These are phyloP conservation scores for Candida freyschussii DNA, from an alignment of 1,139 yeast species.

Conservation along the genomic window DNA sequence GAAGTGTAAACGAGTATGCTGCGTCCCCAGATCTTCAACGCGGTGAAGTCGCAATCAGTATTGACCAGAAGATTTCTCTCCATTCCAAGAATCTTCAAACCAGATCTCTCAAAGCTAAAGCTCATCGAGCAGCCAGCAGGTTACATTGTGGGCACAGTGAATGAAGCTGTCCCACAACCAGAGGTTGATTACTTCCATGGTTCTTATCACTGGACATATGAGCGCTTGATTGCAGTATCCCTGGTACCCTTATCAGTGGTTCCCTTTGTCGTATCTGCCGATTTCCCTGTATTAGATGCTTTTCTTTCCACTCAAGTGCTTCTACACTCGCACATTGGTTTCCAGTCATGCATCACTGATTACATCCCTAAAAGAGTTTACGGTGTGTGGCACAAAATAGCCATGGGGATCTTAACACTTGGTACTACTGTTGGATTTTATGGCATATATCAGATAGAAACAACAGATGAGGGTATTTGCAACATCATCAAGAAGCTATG, in stretches of 20 bases:
- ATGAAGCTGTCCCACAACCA: slow-evolving; percentile 67
- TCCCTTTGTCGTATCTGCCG: slow-evolving; percentile 56
- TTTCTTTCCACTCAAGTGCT: slow-evolving; percentile 50
- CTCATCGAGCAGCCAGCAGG: slow-evolving; percentile 75
- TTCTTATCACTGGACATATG: slow-evolving; percentile 70
- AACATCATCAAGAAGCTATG: slow-evolving; percentile 40
- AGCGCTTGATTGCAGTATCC: slow-evolving; percentile 53
- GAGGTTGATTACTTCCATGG: slow-evolving; percentile 52
- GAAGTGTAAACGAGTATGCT: too few species aligned
- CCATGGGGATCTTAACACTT: slow-evolving; percentile 54
- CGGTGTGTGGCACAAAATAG: slow-evolving; percentile 60
- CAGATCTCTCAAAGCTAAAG: slow-evolving; percentile 43
- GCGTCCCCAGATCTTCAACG: too few species aligned
- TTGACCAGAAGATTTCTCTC: slow-evolving; percentile 10
- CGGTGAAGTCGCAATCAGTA: slow-evolving; percentile 7
- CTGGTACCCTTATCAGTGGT: slow-evolving; percentile 60
- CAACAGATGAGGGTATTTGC: slow-evolving; percentile 60
- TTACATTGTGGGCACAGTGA: slow-evolving; percentile 66
- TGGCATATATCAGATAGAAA: slow-evolving; percentile 66
- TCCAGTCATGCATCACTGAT: slow-evolving; percentile 74
- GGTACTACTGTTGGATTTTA: slow-evolving; percentile 61
- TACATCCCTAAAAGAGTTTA: slow-evolving; percentile 72
- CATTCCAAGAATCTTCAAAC: slow-evolving; percentile 29
- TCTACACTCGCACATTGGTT: slow-evolving; percentile 65
- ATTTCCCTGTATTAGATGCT: slow-evolving; percentile 51